These are phyloP conservation scores for Blastocystis sp. DNA, from an alignment of 352 stramenopile species.

Conservation along the genomic window DNA sequence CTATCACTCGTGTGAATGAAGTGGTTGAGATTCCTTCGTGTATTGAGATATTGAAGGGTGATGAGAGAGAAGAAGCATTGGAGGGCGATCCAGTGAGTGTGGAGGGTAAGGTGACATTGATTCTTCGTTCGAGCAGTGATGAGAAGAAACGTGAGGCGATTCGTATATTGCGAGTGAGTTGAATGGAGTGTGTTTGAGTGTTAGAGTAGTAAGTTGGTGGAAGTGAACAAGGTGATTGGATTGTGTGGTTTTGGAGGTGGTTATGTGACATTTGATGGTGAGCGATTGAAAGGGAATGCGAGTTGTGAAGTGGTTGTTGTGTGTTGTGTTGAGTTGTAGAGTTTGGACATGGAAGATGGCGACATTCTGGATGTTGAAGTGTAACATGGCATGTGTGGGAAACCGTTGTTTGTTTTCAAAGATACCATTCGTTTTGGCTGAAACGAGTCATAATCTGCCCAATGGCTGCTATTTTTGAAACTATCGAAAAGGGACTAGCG, in stretches of 20 bases:
- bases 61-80: not conserved
- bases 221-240: not conserved
- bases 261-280: constrained; percentile 29
- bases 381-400: not conserved
- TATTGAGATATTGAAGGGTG: not conserved
- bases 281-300: not conserved
- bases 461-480: constrained; percentile 58
- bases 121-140: constrained; percentile 12
- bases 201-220: not conserved
- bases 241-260: not conserved
- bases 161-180: not conserved
- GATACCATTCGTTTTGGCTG: too few relatives aligned
- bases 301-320: constrained; percentile 7
- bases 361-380: constrained; percentile 50
- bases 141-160: not conserved
- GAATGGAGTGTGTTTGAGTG: not conserved
- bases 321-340: not conserved
- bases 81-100: not conserved
- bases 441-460: too few relatives aligned
- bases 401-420: too few relatives aligned
- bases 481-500: constrained; percentile 58
- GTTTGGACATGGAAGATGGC: constrained; percentile 34
- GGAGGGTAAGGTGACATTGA: constrained; percentile 11
- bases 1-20: not conserved
- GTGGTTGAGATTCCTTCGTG: not conserved